Evolutionary conservation across 2,329 filamentous ascomycete genomes (phyloP), one percentile per base, ranked within the genome.

Genomic region (Magnaporthales sp.): DNA sequence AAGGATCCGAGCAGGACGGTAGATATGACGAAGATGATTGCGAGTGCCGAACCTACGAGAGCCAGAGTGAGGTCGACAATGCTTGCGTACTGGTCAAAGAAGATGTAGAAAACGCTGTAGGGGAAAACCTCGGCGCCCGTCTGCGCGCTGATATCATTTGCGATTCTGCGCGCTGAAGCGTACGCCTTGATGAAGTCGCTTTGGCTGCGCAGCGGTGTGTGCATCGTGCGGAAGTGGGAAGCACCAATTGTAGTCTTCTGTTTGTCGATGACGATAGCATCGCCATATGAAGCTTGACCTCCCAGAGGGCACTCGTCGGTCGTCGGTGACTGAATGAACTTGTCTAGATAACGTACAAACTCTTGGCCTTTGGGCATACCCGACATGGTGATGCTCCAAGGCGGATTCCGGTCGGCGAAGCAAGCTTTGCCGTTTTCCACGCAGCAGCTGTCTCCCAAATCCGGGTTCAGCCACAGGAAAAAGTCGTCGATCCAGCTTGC

Each of bases 401-500:
- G 81, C 1, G 92, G 92, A 24, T 88, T 78, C 58, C 93, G 88
- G 69, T 88, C 82, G 29, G 86, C 86, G 74, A 99, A 97, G 78
- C 95, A 99, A 1, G 89, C 82, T 71, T 88, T 81, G 62, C 86
- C 86, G 64, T 87, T 75, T 68, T 94, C 89, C 51, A 91, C 83
- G 72, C 91, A 97, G 79, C 84, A 89, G 15, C 38, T 54, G 13
- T 64, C 63, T 13, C 63, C 63, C 60, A 92, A 85, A 65, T 88
- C 85, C 0, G 95, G 95, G 71, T 98, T 96, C n/a, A 98, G 81
- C 94, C 95, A 99, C 68, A 92, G 85, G 78, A 98, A 92, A 79
- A 92, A 98, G 75, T 99, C 95, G 70, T 99, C 95, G 22, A 99
- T 86, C 95, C 95, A 99, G 76, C 91, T 97, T 3, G 96, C 95